Evolutionary conservation across 2,329 filamentous ascomycete genomes (phyloP), one percentile per base, ranked within the genome.

Genomic region (Remersonia thermophila): DNA sequence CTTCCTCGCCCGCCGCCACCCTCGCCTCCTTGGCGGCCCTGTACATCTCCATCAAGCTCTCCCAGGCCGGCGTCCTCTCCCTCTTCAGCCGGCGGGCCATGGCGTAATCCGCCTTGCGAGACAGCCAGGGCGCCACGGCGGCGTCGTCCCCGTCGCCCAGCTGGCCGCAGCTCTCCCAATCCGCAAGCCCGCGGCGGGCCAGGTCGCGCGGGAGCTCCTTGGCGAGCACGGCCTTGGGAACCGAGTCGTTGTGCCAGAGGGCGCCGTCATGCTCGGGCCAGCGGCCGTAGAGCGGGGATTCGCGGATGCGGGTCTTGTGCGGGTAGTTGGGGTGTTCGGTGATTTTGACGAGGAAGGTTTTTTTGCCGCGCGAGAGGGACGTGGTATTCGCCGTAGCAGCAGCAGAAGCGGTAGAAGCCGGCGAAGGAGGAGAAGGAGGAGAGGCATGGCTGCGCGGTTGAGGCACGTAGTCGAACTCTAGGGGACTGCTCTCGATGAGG

Each of bases 401-500:
- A n/a, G n/a, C n/a, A n/a, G n/a, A n/a, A n/a, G 32, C 7, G 14
- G 18, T n/a, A 15, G 15, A 26, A 27, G 17, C 29, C 4, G 23
- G 14, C 11, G 25, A 5, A 3, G 25, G 11, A 16, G 3, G n/a
- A 11, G 30, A 7, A 10, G 18, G 7, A n/a, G 25, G 6, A 7
- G 17, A 6, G 13, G 13, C 11, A 7, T 14, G 30, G 20, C 27
- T 13, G 30, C 17, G 10, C 13, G 40, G 26, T 27, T 46, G 42
- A 25, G 41, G 36, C 15, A 62, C 44, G 35, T 68, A 47, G 17
- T 58, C 57, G 45, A 67, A 72, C 20, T 56, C 55, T 29, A 73
- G 51, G 1, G 70, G 71, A 41, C 69, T 71, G 20, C 50, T 50
- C 16, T 49, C 40, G 27, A 69, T 40, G n/a, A 73, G 55, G 26